Evolutionary conservation across 148 eudicot genomes (phyloP).

Genomic region (Pharnaceum exiguum): DNA sequence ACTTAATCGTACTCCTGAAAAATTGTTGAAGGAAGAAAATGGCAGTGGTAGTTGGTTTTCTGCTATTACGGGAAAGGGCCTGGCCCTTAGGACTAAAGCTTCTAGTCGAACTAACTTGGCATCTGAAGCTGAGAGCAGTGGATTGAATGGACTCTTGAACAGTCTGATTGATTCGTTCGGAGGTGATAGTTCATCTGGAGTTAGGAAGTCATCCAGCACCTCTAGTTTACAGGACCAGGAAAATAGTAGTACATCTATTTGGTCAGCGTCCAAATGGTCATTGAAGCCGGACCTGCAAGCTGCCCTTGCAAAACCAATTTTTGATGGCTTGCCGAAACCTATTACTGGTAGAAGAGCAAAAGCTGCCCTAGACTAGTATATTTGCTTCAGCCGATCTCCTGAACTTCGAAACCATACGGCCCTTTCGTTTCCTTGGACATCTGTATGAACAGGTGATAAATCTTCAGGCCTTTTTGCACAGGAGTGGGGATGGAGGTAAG

Average conservation of each 20-base stretch:
- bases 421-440: neutral
- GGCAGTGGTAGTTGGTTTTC: slow-evolving; percentile 55
- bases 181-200: slow-evolving; percentile 39
- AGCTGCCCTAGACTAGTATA: slow-evolving; percentile 75
- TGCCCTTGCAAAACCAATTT: slow-evolving; percentile 63
- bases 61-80: slow-evolving; percentile 64
- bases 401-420: neutral
- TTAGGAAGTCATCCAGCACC: slow-evolving; percentile 82
- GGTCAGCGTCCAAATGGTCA: slow-evolving; percentile 66
- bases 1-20: slow-evolving; percentile 53
- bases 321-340: slow-evolving; percentile 82
- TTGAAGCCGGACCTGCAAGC: slow-evolving; percentile 82
- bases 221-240: slow-evolving; percentile 70
- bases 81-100: slow-evolving; percentile 81
- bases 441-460: neutral
- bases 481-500: neutral
- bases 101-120: slow-evolving; percentile 50
- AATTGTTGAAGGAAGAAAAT: slow-evolving; percentile 67
- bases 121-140: slow-evolving; percentile 37
- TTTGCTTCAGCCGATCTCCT: neutral
- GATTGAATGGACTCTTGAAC: slow-evolving; percentile 23
- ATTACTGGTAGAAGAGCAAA: slow-evolving; percentile 57
- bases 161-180: slow-evolving; percentile 40
- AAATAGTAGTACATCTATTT: slow-evolving; percentile 39
- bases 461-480: neutral